Conservation (phyloP, 1,284 basidiomycete genomes). For the Cutaneotrichosporon daszewskae region DNA sequence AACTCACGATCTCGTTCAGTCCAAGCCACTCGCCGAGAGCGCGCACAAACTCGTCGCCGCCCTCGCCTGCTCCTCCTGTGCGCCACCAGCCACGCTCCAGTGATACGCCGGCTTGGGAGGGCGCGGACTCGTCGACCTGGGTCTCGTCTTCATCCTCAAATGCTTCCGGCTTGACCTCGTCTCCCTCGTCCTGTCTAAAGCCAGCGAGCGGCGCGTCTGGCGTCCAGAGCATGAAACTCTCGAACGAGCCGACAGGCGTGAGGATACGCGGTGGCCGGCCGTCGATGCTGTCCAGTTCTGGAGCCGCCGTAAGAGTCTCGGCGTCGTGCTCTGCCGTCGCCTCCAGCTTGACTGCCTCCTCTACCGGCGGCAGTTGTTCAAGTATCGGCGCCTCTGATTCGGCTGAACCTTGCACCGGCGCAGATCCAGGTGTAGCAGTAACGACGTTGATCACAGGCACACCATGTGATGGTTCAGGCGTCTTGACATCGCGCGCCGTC, state of each 20-base stretch:
- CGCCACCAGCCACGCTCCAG: slow-evolving; percentile 37
- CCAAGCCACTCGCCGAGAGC: slow-evolving; percentile 42
- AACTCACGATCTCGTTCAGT: slow-evolving; percentile 35
- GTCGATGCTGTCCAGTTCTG: not conserved
- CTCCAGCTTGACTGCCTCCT: slow-evolving; percentile 16
- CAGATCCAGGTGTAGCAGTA: not conserved
- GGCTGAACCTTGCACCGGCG: not conserved
- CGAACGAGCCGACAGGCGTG: slow-evolving; percentile 25
- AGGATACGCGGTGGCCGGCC: slow-evolving; percentile 16
- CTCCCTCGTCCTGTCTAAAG: slow-evolving; percentile 21
- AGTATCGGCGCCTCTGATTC: not conserved
- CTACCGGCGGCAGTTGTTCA: slow-evolving; percentile 3
- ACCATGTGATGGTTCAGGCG: too few relatives aligned
- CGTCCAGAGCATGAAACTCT: slow-evolving; percentile 36
- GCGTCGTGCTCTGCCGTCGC: not conserved
- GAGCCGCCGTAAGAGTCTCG: not conserved
- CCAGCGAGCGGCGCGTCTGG: slow-evolving; percentile 37
- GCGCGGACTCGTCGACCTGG: not conserved
- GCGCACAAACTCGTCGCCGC: slow-evolving; percentile 43
- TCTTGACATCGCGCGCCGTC: slow-evolving; percentile 4
- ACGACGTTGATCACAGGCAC: slow-evolving; percentile 2
- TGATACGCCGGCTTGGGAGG: not conserved
- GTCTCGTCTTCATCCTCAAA: not conserved
- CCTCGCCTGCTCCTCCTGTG: slow-evolving; percentile 38
- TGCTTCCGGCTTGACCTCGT: not conserved